These are phyloP conservation scores for Aspergillus nomiae DNA, from an alignment of 2,329 filamentous ascomycete genomes.

Conservation along the genomic window DNA sequence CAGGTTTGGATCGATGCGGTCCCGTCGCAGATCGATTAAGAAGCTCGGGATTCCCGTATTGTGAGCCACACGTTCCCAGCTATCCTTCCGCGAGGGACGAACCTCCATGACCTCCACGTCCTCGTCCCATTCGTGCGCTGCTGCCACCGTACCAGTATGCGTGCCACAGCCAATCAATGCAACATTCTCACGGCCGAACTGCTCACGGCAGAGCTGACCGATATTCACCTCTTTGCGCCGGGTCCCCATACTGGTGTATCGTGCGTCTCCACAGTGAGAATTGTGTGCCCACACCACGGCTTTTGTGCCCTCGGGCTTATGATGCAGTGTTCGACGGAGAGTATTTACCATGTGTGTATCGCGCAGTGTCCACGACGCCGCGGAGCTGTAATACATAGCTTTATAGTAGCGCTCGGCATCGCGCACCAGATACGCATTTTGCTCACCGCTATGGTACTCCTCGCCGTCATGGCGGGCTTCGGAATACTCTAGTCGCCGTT, in stretches of 20 bases:
- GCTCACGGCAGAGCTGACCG: conserved; percentile 56
- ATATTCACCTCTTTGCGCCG: conserved; percentile 51
- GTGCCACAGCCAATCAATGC: conserved; percentile 52
- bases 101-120: conserved; percentile 55
- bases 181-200: conserved; percentile 44
- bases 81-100: conserved; percentile 47
- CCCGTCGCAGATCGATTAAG: conserved; percentile 49
- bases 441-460: conserved; percentile 52
- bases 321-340: conserved; percentile 47
- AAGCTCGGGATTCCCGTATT: conserved; percentile 49
- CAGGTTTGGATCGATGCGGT: conserved; percentile 36
- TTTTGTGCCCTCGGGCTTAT: conserved; percentile 43
- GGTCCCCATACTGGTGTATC: conserved; percentile 53
- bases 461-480: conserved; percentile 42
- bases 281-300: conserved; percentile 59
- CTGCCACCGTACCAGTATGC: conserved; percentile 55
- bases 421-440: conserved; percentile 53
- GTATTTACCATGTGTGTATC: conserved; percentile 57
- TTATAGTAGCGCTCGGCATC: conserved; percentile 57
- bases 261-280: conserved; percentile 57
- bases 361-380: conserved; percentile 54
- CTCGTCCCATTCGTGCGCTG: conserved; percentile 54
- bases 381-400: conserved; percentile 54
- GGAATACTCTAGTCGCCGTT: conserved; percentile 46
- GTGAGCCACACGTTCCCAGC: conserved; percentile 54